Evolutionary conservation across 371 early-diverging fungal species (phyloP), one percentile per base, ranked within the genome.

Genomic region (Capniomyces stellatus): DNA sequence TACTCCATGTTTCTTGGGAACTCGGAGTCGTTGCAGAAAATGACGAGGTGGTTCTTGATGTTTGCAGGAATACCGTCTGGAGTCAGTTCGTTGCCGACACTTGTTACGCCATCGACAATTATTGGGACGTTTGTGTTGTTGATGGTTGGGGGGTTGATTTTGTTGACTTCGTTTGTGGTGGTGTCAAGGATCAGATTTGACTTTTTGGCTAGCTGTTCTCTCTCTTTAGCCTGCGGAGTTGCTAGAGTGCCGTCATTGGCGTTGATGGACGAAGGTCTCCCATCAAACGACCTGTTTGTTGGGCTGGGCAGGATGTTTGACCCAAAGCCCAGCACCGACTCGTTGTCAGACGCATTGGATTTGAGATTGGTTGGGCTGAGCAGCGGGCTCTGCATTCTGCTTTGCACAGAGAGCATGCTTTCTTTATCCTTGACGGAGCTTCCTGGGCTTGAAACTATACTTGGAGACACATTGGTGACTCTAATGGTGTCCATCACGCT

Each of bases 1-100:
- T 74, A 67, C 18, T 71, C 60, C 30, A 74, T 59, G 60, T 74
- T 74, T 46, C 53, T 46, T 1, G 75, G 74, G 59, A 74, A 74
- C 42, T 52, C 57, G 51, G 39, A 43, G 53, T 63, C 64, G 25
- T 66, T 64, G 35, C 67, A 69, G 50, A 74, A 74, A 22, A 74
- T 62, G 19, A 74, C 63, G 1, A 74, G 28, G 42, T 74, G 74
- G 29, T 63, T 66, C 21, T 58, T 29, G 12, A 73, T 52, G 48
- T 64, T 54, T 23, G 54, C 59, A 0, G 71, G 69, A 39, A 71
- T 52, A 1, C 57, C 64, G 35, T 62, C 60, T 2, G 21, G 21
- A 23, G 4, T 30, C 13, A 51, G 44, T 10, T 44, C 19, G 4
- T 4, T 44, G 35, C 10, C 10, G 6, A 15, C 35, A 35, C 10